A percentile compares a stretch with the other conserved stretches of the same genome.
Conservation (phyloP, 148 eudicot species). For the Silene conica region DNA sequence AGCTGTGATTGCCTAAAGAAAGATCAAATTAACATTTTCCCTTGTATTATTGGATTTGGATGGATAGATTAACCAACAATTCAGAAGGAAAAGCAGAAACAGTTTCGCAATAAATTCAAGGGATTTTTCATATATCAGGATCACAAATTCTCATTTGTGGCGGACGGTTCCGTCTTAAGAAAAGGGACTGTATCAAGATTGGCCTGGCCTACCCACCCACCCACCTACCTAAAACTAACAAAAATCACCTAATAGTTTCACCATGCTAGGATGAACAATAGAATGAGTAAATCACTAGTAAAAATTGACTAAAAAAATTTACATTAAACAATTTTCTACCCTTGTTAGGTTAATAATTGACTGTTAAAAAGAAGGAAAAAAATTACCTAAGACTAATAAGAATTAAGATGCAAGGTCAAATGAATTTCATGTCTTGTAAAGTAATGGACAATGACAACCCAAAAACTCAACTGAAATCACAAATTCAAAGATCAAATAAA, state of each 20-base stretch:
- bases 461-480: neutral
- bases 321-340: neutral
- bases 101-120: no score
- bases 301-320: neutral
- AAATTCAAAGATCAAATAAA: slow-evolving; percentile 1
- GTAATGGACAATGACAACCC: neutral
- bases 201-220: neutral
- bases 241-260: neutral
- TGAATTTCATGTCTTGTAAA: neutral
- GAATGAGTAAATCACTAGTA: neutral
- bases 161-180: no score
- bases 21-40: no score
- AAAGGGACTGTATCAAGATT: no score
- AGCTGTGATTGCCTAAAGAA: no score
- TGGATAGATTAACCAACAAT: no score
- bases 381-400: no score
- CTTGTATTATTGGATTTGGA: no score
- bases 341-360: neutral
- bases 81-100: no score
- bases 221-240: slow-evolving; percentile 12
- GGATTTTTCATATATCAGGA: neutral
- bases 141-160: no score
- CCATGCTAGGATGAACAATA: neutral
- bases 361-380: neutral
- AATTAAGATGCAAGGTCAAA: no score